Percentiles rank a stretch among this genome's conserved stretches.
These are phyloP conservation scores for Phallus indusiatus DNA, from an alignment of 768 basidiomycete genomes.

Conservation along the genomic window DNA sequence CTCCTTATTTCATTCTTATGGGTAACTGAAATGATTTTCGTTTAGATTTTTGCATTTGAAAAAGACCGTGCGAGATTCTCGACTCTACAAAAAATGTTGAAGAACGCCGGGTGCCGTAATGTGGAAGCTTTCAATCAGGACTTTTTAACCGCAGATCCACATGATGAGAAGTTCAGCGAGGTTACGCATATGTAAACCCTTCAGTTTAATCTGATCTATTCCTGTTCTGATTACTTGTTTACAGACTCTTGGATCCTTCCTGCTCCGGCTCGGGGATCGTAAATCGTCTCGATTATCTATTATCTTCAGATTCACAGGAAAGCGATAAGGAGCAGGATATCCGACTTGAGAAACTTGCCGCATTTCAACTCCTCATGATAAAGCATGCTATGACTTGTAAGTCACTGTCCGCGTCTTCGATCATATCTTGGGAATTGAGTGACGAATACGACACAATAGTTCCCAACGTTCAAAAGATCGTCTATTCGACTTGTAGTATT, in stretches of 20 bases:
- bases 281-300: constrained; percentile 77
- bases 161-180: constrained; percentile 45
- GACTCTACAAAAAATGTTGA: constrained; percentile 78
- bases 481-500: constrained; percentile 97
- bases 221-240: not conserved
- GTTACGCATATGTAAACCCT: constrained; percentile 80
- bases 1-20: not conserved
- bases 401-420: constrained; percentile 17
- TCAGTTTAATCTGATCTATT: constrained; percentile 1
- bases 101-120: constrained; percentile 77
- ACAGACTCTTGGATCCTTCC: constrained; percentile 86
- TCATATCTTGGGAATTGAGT: not conserved
- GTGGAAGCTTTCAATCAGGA: constrained; percentile 67
- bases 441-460: constrained; percentile 35
- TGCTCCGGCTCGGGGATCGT: constrained; percentile 94
- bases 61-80: constrained; percentile 71
- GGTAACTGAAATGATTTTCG: not conserved
- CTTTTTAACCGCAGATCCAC: constrained; percentile 73
- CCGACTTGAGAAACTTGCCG: constrained; percentile 73
- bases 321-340: constrained; percentile 49
- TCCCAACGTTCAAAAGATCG: constrained; percentile 67
- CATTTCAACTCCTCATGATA: constrained; percentile 87
- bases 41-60: constrained; percentile 84
- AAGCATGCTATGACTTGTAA: constrained; percentile 92
- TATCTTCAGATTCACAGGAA: constrained; percentile 37